Evolutionary conservation across 2,329 filamentous ascomycete species (phyloP).

Genomic region (Colletotrichum sp.): DNA sequence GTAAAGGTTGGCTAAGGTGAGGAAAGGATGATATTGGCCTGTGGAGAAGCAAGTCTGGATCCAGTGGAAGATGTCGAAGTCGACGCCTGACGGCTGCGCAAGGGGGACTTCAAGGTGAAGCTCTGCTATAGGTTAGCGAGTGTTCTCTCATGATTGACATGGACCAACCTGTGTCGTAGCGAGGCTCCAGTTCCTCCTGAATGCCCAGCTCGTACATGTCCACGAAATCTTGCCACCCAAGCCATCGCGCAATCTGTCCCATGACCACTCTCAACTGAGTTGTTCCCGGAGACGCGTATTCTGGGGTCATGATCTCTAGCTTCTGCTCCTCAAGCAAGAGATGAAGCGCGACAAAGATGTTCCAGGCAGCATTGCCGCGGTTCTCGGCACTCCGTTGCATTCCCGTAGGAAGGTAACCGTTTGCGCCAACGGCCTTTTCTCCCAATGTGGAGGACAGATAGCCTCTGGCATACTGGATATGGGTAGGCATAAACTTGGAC

Average conservation of each 20-base stretch:
- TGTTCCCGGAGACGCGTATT: slow-evolving; percentile 47
- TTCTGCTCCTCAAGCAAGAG: slow-evolving; percentile 90
- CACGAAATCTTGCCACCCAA: slow-evolving; percentile 68
- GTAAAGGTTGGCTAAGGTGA: slow-evolving; percentile 51
- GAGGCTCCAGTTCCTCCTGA: slow-evolving; percentile 48
- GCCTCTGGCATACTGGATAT: slow-evolving; percentile 66
- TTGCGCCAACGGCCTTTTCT: slow-evolving; percentile 52
- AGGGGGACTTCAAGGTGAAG: slow-evolving; percentile 26
- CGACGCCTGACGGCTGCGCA: slow-evolving; percentile 32
- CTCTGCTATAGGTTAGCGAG: slow-evolving; percentile 29
- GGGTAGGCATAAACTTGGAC: slow-evolving; percentile 51
- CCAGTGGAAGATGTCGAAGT: slow-evolving; percentile 54
- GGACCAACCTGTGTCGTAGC: slow-evolving; percentile 44
- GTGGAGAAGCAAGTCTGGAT: slow-evolving; percentile 52
- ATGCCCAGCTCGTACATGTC: slow-evolving; percentile 57
- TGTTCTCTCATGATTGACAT: background rate
- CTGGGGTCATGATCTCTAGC: slow-evolving; percentile 65
- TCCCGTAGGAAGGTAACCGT: slow-evolving; percentile 71
- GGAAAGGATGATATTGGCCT: slow-evolving; percentile 39
- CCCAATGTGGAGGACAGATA: slow-evolving; percentile 69
- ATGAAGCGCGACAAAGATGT: slow-evolving; percentile 79
- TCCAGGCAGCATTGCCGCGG: slow-evolving; percentile 65
- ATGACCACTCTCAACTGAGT: slow-evolving; percentile 73
- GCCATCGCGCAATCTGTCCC: slow-evolving; percentile 81
- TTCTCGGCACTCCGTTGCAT: slow-evolving; percentile 55